Evolutionary conservation across 441 rosid genomes (phyloP).

Genomic region (Jatropha podagrica): DNA sequence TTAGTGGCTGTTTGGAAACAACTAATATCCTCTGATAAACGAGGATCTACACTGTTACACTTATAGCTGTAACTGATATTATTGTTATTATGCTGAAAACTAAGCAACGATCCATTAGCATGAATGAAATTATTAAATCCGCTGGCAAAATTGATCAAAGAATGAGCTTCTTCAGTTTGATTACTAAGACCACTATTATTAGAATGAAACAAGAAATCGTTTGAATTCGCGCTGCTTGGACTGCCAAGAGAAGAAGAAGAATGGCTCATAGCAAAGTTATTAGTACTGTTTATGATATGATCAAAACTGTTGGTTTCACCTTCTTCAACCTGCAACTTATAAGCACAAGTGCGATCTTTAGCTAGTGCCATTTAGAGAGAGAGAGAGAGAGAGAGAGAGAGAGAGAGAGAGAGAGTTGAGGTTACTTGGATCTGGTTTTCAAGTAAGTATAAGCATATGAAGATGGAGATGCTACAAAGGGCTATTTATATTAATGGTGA

Average conservation of each 20-base stretch:
- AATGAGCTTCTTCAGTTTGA: constrained; percentile 42
- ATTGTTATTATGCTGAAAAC: constrained; percentile 51
- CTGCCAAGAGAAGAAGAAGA: constrained; percentile 45
- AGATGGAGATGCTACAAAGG: constrained; percentile 9
- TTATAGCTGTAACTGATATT: constrained; percentile 21
- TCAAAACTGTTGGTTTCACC: constrained; percentile 25
- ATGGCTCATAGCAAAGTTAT: constrained; percentile 27
- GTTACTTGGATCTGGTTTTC: constrained; percentile 7
- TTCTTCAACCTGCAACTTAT: constrained; percentile 14
- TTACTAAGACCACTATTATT: constrained; percentile 1
- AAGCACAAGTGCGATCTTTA: constrained; percentile 33
- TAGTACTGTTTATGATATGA: not conserved
- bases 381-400: constrained; percentile 5
- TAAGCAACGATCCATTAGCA: constrained; percentile 58
- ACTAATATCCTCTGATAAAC: constrained; percentile 37
- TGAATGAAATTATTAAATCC: constrained; percentile 28
- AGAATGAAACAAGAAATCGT: constrained; percentile 36
- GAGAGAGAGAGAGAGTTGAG: not conserved
- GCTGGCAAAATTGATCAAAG: constrained; percentile 59
- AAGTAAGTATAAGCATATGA: constrained; percentile 1
- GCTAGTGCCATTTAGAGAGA: constrained; percentile 50
- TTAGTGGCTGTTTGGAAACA: constrained; percentile 39
- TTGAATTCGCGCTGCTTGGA: constrained; percentile 45
- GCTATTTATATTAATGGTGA: constrained; percentile 19
- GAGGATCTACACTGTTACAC: constrained; percentile 38